These are phyloP conservation scores for Phytophthora sp. DNA, from an alignment of 352 stramenopile genomes.

Conservation along the genomic window DNA sequence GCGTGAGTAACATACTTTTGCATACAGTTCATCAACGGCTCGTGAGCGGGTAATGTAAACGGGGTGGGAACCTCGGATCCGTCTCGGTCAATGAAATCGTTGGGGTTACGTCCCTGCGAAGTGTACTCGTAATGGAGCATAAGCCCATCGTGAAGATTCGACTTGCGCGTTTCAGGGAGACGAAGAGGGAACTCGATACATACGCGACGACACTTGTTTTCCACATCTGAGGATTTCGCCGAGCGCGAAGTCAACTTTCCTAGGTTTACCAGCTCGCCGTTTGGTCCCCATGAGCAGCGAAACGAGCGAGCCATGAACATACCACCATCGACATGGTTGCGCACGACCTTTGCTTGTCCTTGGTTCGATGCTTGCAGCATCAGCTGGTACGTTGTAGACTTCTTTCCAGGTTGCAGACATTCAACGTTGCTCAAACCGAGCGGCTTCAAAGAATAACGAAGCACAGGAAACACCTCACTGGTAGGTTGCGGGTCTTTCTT, in stretches of 20 bases:
- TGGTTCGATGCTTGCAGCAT: conserved; percentile 56
- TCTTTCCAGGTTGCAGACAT: conserved; percentile 36
- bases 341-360: conserved; percentile 37
- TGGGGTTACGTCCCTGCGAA: conserved; percentile 32
- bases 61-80: conserved; percentile 37
- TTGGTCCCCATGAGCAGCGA: conserved; percentile 82
- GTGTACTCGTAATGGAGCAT: conserved; percentile 67
- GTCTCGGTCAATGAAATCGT: conserved; percentile 37
- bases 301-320: conserved; percentile 85
- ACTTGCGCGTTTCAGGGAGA: conserved; percentile 42
- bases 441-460: conserved; percentile 37
- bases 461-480: conserved; percentile 48
- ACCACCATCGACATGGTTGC: conserved; percentile 63
- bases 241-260: conserved; percentile 46
- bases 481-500: conserved; percentile 35
- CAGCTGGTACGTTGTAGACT: conserved; percentile 76
- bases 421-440: conserved; percentile 35
- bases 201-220: conserved; percentile 36
- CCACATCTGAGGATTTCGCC: conserved; percentile 22
- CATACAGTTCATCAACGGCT: conserved; percentile 60
- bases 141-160: conserved; percentile 55
- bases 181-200: conserved; percentile 63
- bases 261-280: conserved; percentile 75
- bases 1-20: conserved; percentile 65
- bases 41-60: conserved; percentile 57